phyloP scores from a whole-genome alignment of 179 eudicot genomes.

The Drosera spatulata region DNA sequence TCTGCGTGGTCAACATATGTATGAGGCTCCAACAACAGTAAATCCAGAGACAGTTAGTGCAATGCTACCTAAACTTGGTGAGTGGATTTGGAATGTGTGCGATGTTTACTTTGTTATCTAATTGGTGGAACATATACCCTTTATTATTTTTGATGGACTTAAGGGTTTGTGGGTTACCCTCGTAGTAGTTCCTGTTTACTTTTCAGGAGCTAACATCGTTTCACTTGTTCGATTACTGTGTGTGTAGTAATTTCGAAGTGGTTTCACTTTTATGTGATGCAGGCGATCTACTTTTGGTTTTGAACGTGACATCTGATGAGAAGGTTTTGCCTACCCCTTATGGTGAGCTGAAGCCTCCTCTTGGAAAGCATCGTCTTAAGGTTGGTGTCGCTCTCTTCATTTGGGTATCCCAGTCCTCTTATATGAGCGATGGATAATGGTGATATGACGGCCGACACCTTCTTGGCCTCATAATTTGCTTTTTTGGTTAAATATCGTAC shows the following conservation, averaged over 20 bases:
- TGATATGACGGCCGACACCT: no score
- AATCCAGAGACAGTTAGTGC: conserved; percentile 88
- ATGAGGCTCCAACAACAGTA: conserved; percentile 63
- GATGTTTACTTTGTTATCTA: background rate
- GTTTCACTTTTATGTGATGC: conserved; percentile 7
- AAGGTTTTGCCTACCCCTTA: conserved; percentile 76
- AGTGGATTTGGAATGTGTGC: conserved; percentile 10
- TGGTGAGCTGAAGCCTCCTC: conserved; percentile 90
- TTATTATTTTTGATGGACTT: no score
- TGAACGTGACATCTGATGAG: conserved; percentile 81
- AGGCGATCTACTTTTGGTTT: conserved; percentile 77
- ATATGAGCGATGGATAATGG: background rate
- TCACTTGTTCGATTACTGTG: background rate
- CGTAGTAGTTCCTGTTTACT: no score
- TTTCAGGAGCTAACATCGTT: no score
- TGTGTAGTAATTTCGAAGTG: background rate
- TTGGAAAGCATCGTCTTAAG: conserved; percentile 98
- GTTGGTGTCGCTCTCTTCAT: conserved; percentile 20
- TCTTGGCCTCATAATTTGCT: no score
- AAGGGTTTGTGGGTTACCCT: no score
- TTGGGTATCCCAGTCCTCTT: background rate
- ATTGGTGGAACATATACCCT: no score
- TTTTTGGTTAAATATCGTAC: no score
- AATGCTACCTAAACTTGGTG: conserved; percentile 97
- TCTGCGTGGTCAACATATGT: conserved; percentile 68